Evolutionary conservation across 2,329 filamentous ascomycete species (phyloP).

Genomic region (Lecanosticta acicola): DNA sequence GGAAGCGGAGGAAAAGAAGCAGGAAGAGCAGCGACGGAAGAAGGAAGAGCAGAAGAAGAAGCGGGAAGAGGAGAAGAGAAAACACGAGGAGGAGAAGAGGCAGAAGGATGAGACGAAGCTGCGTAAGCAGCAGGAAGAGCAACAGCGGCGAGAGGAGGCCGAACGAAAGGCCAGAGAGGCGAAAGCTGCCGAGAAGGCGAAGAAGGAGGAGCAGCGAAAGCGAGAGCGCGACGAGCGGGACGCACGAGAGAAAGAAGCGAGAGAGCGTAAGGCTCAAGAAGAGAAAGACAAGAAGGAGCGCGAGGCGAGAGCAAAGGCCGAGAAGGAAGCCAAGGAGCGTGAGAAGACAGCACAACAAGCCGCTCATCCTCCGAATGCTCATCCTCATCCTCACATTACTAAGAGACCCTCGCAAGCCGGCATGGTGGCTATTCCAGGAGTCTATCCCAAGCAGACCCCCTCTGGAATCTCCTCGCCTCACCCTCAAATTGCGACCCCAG

Average conservation of each 20-base stretch:
- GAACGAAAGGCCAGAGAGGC: conserved; percentile 78
- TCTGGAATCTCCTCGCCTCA: conserved; percentile 67
- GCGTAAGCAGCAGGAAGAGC: conserved; percentile 73
- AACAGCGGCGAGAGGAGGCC: conserved; percentile 75
- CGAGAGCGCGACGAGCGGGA: conserved; percentile 63
- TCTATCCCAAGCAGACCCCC: conserved; percentile 49
- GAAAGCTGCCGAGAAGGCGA: conserved; percentile 75
- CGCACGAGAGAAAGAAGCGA: conserved; percentile 66
- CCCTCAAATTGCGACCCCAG: conserved; percentile 71
- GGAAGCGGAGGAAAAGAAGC: conserved; percentile 69
- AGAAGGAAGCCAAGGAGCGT: conserved; percentile 36
- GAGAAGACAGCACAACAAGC: conserved; percentile 39
- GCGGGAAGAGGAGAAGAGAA: conserved; percentile 82
- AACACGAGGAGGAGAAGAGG: conserved; percentile 79
- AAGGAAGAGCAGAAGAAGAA: conserved; percentile 88
- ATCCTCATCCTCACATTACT: conserved; percentile 38
- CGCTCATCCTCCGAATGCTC: conserved; percentile 26
- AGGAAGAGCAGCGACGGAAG: conserved; percentile 73
- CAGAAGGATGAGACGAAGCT: conserved; percentile 81
- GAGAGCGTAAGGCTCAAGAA: conserved; percentile 59
- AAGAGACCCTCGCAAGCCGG: conserved; percentile 57
- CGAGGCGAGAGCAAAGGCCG: conserved; percentile 48
- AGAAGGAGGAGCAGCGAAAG: conserved; percentile 64
- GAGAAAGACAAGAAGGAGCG: conserved; percentile 55
- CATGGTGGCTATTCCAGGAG: conserved; percentile 49